Conservation (phyloP, 441 rosid species). For the Gossypium gossypioides region DNA sequence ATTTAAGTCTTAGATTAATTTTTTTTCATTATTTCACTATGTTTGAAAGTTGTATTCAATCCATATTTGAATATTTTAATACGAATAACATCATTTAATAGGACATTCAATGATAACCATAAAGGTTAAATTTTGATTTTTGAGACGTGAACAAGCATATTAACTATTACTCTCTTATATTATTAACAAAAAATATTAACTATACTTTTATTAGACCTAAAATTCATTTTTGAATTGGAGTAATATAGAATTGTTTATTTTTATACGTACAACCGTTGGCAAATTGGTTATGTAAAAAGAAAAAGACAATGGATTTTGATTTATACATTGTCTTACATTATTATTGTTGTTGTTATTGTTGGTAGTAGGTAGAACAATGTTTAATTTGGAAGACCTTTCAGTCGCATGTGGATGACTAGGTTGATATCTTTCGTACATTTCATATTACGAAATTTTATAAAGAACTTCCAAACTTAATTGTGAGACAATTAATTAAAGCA, state of each 20-base stretch:
- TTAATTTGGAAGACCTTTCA: conserved; percentile 3
- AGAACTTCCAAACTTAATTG: background rate
- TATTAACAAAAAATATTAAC: too few species aligned
- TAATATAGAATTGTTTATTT: background rate
- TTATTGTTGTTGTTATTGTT: background rate
- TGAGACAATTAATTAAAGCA: background rate
- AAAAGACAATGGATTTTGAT: conserved; percentile 11
- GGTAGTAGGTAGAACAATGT: conserved; percentile 23
- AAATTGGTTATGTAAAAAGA: too few species aligned
- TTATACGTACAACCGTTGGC: too few species aligned
- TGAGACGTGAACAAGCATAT: too few species aligned
- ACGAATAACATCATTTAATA: too few species aligned
- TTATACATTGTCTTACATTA: conserved; percentile 25
- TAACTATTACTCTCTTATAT: too few species aligned
- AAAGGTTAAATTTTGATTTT: too few species aligned
- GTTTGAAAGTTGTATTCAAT: too few species aligned
- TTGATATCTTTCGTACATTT: background rate
- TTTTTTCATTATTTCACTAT: background rate
- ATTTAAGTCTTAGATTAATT: background rate
- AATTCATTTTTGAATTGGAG: background rate
- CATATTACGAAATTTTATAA: background rate
- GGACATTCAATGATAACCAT: too few species aligned
- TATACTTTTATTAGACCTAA: too few species aligned
- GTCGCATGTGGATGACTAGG: background rate
- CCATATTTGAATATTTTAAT: too few species aligned